These are phyloP conservation scores for Musa balbisiana DNA, from an alignment of 202 grass and related monocot genomes.

Conservation along the genomic window DNA sequence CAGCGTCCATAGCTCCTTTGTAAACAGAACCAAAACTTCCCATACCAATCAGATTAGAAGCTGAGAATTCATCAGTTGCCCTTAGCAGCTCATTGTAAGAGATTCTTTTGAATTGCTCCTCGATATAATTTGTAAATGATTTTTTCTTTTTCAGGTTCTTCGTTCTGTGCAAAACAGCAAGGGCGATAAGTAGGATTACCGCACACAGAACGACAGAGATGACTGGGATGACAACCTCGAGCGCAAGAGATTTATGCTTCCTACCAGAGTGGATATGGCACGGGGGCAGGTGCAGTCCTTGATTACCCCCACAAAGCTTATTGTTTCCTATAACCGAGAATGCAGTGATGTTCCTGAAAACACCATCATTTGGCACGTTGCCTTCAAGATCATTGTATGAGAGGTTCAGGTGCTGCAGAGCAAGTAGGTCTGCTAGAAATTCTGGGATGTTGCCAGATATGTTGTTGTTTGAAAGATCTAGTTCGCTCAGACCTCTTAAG, in stretches of 20 bases:
- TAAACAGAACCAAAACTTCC: conserved; percentile 2
- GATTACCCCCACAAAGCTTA: conserved; percentile 14
- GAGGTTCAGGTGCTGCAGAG: conserved; percentile 26
- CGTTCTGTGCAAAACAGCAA: neutral
- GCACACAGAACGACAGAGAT: neutral
- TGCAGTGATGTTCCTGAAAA: conserved; percentile 25
- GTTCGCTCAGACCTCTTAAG: conserved; percentile 14
- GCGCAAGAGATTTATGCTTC: neutral
- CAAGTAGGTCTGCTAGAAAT: conserved; percentile 1
- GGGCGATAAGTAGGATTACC: neutral
- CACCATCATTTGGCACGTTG: conserved; percentile 20
- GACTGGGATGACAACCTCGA: neutral
- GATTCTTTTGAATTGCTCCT: neutral
- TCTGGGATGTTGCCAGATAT: conserved; percentile 36
- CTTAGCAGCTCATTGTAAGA: neutral
- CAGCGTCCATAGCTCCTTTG: neutral
- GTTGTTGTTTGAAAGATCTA: conserved; percentile 31
- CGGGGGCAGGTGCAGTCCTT: neutral
- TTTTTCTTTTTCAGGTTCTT: neutral
- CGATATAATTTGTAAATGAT: neutral
- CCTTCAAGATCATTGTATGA: conserved; percentile 32
- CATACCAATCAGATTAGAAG: neutral
- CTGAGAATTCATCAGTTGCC: neutral
- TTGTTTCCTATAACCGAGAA: conserved; percentile 25
- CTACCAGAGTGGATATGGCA: neutral